These are phyloP conservation scores for Candida xyloterini DNA, from an alignment of 805 yeast species.

Conservation along the genomic window DNA sequence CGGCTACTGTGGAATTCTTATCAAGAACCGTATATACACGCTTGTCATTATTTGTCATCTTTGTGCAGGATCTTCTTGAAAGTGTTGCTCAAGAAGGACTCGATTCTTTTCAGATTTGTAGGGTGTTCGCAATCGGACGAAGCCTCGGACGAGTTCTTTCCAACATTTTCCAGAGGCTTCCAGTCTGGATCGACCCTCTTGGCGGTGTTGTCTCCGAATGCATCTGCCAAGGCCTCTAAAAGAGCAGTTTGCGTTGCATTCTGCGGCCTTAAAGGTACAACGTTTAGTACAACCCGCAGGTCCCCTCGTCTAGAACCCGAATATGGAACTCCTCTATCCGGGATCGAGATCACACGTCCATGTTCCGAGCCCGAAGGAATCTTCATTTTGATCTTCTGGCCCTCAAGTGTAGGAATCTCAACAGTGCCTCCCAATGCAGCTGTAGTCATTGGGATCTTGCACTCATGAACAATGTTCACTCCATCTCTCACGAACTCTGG, in stretches of 20 bases:
- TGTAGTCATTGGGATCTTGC: conserved; percentile 85
- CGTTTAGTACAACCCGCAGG: conserved; percentile 68
- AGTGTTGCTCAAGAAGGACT: conserved; percentile 54
- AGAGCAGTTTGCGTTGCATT: conserved; percentile 84
- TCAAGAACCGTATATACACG: conserved; percentile 5
- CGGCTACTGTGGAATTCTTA: not conserved
- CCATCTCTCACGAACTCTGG: conserved; percentile 64
- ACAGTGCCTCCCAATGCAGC: conserved; percentile 94
- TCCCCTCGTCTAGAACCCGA: conserved; percentile 64
- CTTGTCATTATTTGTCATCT: conserved; percentile 14
- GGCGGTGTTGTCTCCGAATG: conserved; percentile 77
- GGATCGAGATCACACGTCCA: conserved; percentile 69
- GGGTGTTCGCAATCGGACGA: conserved; percentile 37
- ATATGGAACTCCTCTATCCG: conserved; percentile 85
- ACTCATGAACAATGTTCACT: conserved; percentile 60
- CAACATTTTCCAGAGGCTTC: conserved; percentile 34
- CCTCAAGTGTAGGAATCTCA: conserved; percentile 83
- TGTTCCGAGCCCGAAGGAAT: conserved; percentile 82
- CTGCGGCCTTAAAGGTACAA: conserved; percentile 69
- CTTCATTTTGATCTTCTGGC: conserved; percentile 68
- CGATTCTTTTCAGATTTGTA: conserved; percentile 52
- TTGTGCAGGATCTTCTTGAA: conserved; percentile 44
- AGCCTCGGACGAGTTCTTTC: conserved; percentile 6
- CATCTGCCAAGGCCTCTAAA: conserved; percentile 92
- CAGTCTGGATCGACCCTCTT: conserved; percentile 57